phyloP scores from a whole-genome alignment of 805 yeast genomes.

The Sugiyamaella qingdaonensis region DNA sequence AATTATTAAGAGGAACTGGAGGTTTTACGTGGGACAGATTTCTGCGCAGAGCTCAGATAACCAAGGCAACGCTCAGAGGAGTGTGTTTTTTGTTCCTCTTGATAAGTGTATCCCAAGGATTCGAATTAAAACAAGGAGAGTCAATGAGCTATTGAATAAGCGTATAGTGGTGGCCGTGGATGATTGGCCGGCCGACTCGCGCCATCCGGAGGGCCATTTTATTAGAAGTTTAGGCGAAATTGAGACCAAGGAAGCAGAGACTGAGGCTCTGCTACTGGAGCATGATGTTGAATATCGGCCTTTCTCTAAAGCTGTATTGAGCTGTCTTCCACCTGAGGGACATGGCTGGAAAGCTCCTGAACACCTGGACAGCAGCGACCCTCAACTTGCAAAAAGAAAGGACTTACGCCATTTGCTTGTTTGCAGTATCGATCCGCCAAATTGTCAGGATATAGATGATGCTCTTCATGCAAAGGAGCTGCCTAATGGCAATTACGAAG shows the following conservation, averaged over 20 bases:
- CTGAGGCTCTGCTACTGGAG: conserved; percentile 87
- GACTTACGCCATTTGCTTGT: conserved; percentile 87
- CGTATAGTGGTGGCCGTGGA: conserved; percentile 91
- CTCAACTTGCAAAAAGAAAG: conserved; percentile 51
- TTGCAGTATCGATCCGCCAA: conserved; percentile 97
- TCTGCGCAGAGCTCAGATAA: conserved; percentile 48
- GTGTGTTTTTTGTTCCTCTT: conserved; percentile 82
- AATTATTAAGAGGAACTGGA: conserved; percentile 85
- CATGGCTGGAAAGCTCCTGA: conserved; percentile 89
- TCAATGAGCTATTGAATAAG: conserved; percentile 75
- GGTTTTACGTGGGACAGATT: conserved; percentile 92
- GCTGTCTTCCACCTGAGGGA: conserved; percentile 90
- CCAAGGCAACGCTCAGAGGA: conserved; percentile 65
- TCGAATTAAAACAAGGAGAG: conserved; percentile 82
- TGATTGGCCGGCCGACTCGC: conserved; percentile 81
- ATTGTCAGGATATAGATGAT: conserved; percentile 98
- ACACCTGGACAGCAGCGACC: conserved; percentile 35
- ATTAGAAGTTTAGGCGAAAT: conserved; percentile 84
- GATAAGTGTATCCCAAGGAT: conserved; percentile 84
- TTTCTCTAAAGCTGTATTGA: conserved; percentile 85
- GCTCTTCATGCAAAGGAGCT: conserved; percentile 83
- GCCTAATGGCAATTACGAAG: conserved; percentile 93
- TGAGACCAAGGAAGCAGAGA: conserved; percentile 91
- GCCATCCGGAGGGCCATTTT: conserved; percentile 91
- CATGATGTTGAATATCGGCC: conserved; percentile 97